Evolutionary conservation across 495 filamentous ascomycete genomes (phyloP), one percentile per base, ranked within the genome.

Genomic region (Xylaria sp.): DNA sequence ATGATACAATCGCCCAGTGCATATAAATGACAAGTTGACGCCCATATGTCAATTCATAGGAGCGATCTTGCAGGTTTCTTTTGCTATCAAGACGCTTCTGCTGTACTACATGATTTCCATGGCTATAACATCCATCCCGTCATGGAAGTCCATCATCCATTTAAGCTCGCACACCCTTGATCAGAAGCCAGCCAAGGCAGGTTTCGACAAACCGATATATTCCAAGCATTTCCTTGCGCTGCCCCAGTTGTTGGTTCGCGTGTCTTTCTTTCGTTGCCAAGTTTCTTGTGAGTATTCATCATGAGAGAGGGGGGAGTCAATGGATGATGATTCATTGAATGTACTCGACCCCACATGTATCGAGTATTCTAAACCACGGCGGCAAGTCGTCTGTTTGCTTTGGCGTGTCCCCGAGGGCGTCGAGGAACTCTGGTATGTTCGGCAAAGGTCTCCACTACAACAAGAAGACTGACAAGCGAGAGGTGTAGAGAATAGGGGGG

Each of bases 81-180:
- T n/a, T 61, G 19, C n/a, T 61, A 31, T 7, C 37, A 24, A 31
- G 21, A 7, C 52, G 14, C 26, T 24, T 11, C 5, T n/a, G 12
- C 41, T 64, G n/a, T n/a, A 8, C 61, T 48, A 35, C 52, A 29
- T 14, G 5, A 55, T 55, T 55, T 55, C 26, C 52, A 55, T 55
- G 4, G 52, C 17, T 17, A 29, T 55, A 29, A 15, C 26, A 15
- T 11, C 44, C 26, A 15, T 11, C 44, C 35, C 35, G 8, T 48
- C 44, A n/a, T n/a, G 19, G 19, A 4, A 21, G 44, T 26, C 11
- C 11, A 12, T 61, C 43, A 19, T 26, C 11, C 11, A 12, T 61
- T 61, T 58, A 58, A 59, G 31, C 9, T 33, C 33, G 19, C 31
- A 37, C 11, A 21, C 57, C 31, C 19, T 5, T 37, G 7, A 37